These are phyloP conservation scores for Suillus luteus DNA, from an alignment of 768 basidiomycete species.

Conservation along the genomic window DNA sequence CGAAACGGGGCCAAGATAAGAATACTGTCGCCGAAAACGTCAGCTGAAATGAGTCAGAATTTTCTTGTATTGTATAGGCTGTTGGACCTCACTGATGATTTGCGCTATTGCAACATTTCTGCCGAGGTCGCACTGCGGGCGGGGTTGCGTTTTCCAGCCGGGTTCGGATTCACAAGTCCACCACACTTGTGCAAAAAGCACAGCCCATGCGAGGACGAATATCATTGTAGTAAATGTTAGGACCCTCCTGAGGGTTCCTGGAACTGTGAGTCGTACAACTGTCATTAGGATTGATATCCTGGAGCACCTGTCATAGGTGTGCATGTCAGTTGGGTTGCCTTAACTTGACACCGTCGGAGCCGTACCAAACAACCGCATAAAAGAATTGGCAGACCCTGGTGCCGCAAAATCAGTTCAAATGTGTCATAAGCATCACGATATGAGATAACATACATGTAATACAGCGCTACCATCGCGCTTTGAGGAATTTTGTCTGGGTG, in stretches of 20 bases:
- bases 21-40: conserved; percentile 47
- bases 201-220: neutral
- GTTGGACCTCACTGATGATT: neutral
- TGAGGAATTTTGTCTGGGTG: neutral
- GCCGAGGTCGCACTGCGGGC: neutral
- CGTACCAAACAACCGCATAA: neutral
- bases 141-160: neutral
- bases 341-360: neutral
- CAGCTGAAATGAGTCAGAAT: conserved; percentile 37
- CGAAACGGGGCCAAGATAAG: conserved; percentile 49
- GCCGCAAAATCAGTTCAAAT: neutral
- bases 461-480: neutral
- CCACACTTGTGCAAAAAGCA: neutral
- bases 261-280: neutral
- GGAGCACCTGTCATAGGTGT: neutral
- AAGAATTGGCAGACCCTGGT: neutral
- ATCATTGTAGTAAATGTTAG: neutral
- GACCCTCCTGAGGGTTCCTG: neutral
- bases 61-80: neutral
- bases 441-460: neutral
- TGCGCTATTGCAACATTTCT: neutral
- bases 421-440: neutral
- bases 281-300: neutral
- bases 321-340: neutral
- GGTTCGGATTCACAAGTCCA: neutral